Conservation (phyloP, 768 basidiomycete genomes). For the Tylopilus rubrobrunneus region DNA sequence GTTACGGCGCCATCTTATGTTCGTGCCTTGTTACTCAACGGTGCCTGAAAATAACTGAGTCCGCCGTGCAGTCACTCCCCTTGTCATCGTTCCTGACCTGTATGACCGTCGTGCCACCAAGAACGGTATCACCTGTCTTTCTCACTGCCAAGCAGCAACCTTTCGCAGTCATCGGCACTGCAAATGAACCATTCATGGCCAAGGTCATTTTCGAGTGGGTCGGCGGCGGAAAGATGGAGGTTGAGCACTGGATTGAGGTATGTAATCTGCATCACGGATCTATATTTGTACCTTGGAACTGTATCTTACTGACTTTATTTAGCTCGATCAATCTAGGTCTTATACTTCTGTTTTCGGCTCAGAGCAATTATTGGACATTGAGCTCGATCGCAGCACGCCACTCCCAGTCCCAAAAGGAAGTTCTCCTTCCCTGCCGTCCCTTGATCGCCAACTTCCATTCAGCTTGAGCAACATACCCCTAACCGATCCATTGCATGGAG, state of each 20-base stretch:
- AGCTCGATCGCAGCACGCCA: constrained; percentile 41
- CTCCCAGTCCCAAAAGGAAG: constrained; percentile 29
- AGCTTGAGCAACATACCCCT: not conserved
- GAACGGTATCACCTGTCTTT: constrained; percentile 27
- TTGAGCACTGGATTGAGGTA: constrained; percentile 55
- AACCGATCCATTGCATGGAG: not conserved
- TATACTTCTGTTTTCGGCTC: constrained; percentile 39
- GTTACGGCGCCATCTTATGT: constrained; percentile 48
- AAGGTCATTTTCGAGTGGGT: constrained; percentile 39
- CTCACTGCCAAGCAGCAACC: constrained; percentile 35
- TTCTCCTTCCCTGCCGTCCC: constrained; percentile 23
- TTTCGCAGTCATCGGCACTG: constrained; percentile 38
- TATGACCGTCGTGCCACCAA: constrained; percentile 37
- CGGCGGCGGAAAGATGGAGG: constrained; percentile 39
- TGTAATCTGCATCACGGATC: constrained; percentile 9
- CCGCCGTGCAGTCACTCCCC: constrained; percentile 23
- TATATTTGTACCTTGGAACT: not conserved
- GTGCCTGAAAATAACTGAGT: not conserved
- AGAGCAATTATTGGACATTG: constrained; percentile 49
- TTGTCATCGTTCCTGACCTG: constrained; percentile 33
- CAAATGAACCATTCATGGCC: constrained; percentile 45
- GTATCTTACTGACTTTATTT: constrained; percentile 1
- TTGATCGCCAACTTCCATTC: constrained; percentile 20
- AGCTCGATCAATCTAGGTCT: constrained; percentile 43
- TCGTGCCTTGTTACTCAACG: constrained; percentile 16